Base-by-base conservation (phyloP, 176 grass and related monocot species). In the Eremochloa ophiuroides region DNA sequence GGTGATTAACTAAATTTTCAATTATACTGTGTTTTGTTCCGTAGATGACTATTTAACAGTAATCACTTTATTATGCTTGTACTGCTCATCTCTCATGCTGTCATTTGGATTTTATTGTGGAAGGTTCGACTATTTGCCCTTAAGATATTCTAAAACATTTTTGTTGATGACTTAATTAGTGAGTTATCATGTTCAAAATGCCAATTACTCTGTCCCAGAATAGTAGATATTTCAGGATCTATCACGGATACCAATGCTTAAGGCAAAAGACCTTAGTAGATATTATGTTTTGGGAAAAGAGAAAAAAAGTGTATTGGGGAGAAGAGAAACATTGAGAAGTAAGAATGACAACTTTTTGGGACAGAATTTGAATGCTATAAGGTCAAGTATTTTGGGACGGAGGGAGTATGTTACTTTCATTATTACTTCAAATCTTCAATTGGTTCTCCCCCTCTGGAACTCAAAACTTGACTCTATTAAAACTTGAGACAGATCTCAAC, bases 101-200 rank as follows among this genome's bases (percentile, higher is more conserved):
- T 55, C 3, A 10, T 86, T 29, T 80, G 33, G 20, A 44, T 35
- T 34, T 58, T 28, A 4, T 12, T 67, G 22, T 47, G 29, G 38
- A 29, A 61, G 58, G 27, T 34, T 22, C 17, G 17, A 23, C 30
- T 18, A 15, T 37, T 18, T 33, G 11, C 35, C 17, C 28, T 37
- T 58, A 46, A 86, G 26, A 55, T 48, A n/a, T 73, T 75, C 43
- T 17, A 43, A 14, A 74, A 63, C 20, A 51, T 74, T 65, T 46
- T 86, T 17, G 29, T 47, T 47, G 9, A 55, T 73, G 75, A 63
- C 41, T 47, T 26, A 26, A 56, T 47, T 8, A 34, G 42, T 33
- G 11, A 42, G 16, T 22, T 63, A 12, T 68, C 65, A 53, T 71
- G 53, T 69, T 40, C 18, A 76, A 64, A 88, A 48, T 88, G 50